These are phyloP conservation scores for Rutidosis leptorrhynchoides DNA, from an alignment of 129 eudicot genomes.

Conservation along the genomic window DNA sequence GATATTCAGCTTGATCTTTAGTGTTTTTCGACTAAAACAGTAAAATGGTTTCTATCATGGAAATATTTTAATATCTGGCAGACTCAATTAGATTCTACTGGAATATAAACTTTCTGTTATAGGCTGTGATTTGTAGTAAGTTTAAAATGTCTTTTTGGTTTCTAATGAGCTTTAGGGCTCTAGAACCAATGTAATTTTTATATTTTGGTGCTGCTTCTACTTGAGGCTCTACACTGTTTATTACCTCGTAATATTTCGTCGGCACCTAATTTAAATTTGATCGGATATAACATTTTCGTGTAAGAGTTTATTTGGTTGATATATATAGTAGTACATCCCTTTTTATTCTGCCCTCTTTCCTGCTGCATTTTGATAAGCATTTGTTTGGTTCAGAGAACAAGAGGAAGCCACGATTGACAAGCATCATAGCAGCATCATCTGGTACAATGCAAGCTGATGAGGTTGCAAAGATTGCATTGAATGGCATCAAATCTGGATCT, in stretches of 20 bases:
- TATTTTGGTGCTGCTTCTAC: not conserved
- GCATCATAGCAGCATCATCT: slow-evolving; percentile 82
- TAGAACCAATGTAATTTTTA: not conserved
- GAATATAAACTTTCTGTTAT: not conserved
- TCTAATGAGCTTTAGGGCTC: not conserved
- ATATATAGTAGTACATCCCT: not conserved
- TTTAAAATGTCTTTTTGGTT: not conserved
- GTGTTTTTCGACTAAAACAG: not conserved
- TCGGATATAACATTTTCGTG: not conserved
- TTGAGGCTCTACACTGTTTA: not conserved
- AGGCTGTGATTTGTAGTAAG: not conserved
- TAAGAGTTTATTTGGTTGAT: slow-evolving; percentile 1
- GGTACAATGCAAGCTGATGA: slow-evolving; percentile 82
- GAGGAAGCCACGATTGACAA: slow-evolving; percentile 68
- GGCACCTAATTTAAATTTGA: not conserved
- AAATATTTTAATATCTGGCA: not conserved
- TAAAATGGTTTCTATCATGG: not conserved
- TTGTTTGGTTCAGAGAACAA: slow-evolving; percentile 60
- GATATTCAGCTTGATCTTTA: not conserved
- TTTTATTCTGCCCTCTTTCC: not conserved
- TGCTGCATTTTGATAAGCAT: not conserved
- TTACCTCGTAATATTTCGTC: not conserved
- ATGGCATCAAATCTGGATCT: slow-evolving; percentile 63
- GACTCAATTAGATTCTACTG: not conserved
- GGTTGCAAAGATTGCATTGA: slow-evolving; percentile 70